These are phyloP conservation scores for Begonia masoniana DNA, from an alignment of 306 rosid genomes.

Conservation along the genomic window DNA sequence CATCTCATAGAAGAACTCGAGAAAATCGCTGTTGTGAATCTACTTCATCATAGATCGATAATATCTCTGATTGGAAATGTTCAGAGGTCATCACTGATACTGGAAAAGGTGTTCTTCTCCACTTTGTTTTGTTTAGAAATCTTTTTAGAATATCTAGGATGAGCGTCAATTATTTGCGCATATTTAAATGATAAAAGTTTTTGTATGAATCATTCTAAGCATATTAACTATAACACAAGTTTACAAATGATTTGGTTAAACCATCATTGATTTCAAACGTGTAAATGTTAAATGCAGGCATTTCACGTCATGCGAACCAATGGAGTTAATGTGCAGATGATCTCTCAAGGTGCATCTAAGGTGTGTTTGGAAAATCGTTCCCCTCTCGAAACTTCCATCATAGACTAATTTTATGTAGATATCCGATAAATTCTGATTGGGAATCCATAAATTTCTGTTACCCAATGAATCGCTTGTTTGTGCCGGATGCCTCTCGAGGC, in stretches of 20 bases:
- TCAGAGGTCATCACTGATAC: slow-evolving; percentile 77
- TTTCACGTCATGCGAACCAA: slow-evolving; percentile 65
- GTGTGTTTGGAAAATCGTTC: slow-evolving; percentile 19
- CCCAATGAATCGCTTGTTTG: no score
- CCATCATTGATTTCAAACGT: not conserved
- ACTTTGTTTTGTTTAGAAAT: not conserved
- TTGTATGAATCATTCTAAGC: no score
- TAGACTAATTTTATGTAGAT: no score
- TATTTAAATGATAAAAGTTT: not conserved
- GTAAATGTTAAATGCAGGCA: slow-evolving; percentile 36
- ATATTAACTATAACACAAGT: no score
- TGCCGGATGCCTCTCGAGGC: no score
- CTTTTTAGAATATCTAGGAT: slow-evolving; percentile 1
- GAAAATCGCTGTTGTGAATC: slow-evolving; percentile 87
- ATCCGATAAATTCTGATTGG: no score
- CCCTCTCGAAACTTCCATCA: no score
- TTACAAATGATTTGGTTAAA: no score
- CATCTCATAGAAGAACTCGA: slow-evolving; percentile 84
- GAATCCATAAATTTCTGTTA: no score
- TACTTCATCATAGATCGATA: slow-evolving; percentile 79
- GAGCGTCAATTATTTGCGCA: not conserved
- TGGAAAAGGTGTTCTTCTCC: slow-evolving; percentile 61
- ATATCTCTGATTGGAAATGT: slow-evolving; percentile 95
- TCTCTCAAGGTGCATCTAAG: slow-evolving; percentile 97
- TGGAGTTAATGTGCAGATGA: slow-evolving; percentile 94